Base-by-base conservation (phyloP, 768 basidiomycete genomes). In the Leccinum broughii region DNA sequence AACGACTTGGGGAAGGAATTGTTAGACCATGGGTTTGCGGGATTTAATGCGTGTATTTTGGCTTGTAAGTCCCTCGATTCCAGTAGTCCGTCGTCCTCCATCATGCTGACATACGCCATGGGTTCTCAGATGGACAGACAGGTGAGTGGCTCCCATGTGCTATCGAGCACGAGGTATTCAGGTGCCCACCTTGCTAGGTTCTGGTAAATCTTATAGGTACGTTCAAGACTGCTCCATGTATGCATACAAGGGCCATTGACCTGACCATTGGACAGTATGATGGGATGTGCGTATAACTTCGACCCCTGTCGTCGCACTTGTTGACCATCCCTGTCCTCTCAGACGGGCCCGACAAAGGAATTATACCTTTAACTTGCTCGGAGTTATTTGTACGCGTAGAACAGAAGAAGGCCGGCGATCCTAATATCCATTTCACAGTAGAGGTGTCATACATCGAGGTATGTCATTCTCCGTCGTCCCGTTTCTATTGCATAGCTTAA, bases 381-480 rank as follows among this genome's bases (percentile, higher is more conserved):
- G 95, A 97, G 72, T 80, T 99, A 32, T 99, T 99, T 75, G 80
- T 84, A 64, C 88, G 95, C 56, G 92, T 95, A 52, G 83, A 80
- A 50, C 70, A 81, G 34, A 87, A 89, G 74, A 85, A 77, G 65
- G 78, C 80, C 2, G 72, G 68, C 54, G 91, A 95, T 69, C 73
- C 86, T 10, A 87, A 88, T 66, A 66, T 94, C 61, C 85, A 79
- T 59, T 96, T 94, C 68, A 89, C 91, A 2, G 95, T 99, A 46
- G 96, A 98, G 77, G 95, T 97, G n/a, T 97, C 95, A 5, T 98
- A 97, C 72, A 97, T 97, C 62, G 95, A 96, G 83, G 90, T 90
- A 56, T 55, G 78, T 69, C 41, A 26, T 34, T 14, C 39, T 54
- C 24, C n/a, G 50, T 15, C 37, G 8, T 44, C 6, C 34, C 15